These are phyloP conservation scores for Uronychia binucleata DNA, from an alignment of 73 alveolate genomes.

Conservation along the genomic window DNA sequence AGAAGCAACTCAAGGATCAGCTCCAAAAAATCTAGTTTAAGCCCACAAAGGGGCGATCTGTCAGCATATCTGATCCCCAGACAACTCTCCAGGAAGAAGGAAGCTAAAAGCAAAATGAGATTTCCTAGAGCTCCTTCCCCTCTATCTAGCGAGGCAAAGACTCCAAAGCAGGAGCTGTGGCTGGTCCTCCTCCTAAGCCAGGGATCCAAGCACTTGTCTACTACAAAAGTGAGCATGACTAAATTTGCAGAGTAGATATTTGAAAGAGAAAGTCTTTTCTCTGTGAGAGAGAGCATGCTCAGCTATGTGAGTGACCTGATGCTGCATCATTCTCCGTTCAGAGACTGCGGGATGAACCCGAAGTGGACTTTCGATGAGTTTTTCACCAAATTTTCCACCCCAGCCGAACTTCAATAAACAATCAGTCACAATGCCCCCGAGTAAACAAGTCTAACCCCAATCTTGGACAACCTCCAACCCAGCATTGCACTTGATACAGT, in stretches of 20 bases:
- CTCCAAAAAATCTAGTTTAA: neutral
- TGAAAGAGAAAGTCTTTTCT: neutral
- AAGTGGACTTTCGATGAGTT: neutral
- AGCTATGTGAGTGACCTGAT: neutral
- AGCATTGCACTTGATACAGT: neutral
- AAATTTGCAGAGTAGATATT: neutral
- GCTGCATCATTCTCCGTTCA: neutral
- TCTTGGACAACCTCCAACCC: neutral
- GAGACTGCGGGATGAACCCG: neutral
- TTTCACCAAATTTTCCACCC: neutral
- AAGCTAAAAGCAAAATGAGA: neutral
- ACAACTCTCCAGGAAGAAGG: neutral
- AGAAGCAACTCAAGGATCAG: neutral
- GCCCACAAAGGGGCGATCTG: neutral
- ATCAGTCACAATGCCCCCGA: neutral
- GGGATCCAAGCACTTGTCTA: neutral
- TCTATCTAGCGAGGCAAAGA: neutral
- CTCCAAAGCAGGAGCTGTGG: no score
- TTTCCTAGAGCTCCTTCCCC: neutral
- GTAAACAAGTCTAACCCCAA: neutral
- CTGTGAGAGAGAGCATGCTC: neutral
- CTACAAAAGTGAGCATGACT: neutral
- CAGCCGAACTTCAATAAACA: neutral
- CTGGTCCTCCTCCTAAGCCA: no score
- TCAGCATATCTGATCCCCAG: neutral